Conservation (phyloP, 2,329 filamentous ascomycete species). For the Aureobasidium sp. region DNA sequence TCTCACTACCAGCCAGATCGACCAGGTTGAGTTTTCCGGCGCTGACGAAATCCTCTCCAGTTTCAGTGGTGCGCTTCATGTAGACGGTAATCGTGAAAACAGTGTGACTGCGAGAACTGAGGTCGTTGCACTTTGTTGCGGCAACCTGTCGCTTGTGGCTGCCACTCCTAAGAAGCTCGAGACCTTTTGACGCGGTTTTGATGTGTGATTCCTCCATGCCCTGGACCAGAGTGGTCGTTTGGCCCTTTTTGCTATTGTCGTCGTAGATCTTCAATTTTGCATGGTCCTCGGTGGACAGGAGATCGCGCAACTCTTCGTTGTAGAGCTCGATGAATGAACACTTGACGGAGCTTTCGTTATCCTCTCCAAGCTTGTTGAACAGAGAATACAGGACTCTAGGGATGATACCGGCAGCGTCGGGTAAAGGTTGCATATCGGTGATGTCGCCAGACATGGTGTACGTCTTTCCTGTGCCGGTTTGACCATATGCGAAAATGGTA, state of each 20-base stretch:
- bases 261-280: slow-evolving; percentile 93
- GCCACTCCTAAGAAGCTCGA: slow-evolving; percentile 79
- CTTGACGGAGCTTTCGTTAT: slow-evolving; percentile 81
- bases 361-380: slow-evolving; percentile 73
- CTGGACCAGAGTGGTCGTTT: slow-evolving; percentile 79
- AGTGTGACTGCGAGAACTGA: slow-evolving; percentile 93
- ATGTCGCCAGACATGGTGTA: slow-evolving; percentile 99
- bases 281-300: slow-evolving; percentile 72
- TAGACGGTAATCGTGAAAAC: slow-evolving; percentile 94
- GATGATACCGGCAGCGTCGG: slow-evolving; percentile 90
- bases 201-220: slow-evolving; percentile 98
- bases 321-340: slow-evolving; percentile 98
- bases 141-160: slow-evolving; percentile 96
- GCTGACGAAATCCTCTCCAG: slow-evolving; percentile 82
- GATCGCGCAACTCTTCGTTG: slow-evolving; percentile 90
- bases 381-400: slow-evolving; percentile 81
- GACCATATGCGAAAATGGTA: slow-evolving; percentile 97
- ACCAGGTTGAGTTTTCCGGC: slow-evolving; percentile 94
- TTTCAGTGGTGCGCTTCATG: slow-evolving; percentile 70
- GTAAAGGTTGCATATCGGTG: slow-evolving; percentile 78
- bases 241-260: slow-evolving; percentile 77
- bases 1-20: slow-evolving; percentile 93
- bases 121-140: slow-evolving; percentile 98
- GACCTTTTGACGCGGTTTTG: slow-evolving; percentile 71
- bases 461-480: slow-evolving; percentile 96